Percentiles rank a stretch among this genome's conserved stretches.
phyloP scores from a whole-genome alignment of 352 stramenopile genomes.

The Globisporangium apiculatum region DNA sequence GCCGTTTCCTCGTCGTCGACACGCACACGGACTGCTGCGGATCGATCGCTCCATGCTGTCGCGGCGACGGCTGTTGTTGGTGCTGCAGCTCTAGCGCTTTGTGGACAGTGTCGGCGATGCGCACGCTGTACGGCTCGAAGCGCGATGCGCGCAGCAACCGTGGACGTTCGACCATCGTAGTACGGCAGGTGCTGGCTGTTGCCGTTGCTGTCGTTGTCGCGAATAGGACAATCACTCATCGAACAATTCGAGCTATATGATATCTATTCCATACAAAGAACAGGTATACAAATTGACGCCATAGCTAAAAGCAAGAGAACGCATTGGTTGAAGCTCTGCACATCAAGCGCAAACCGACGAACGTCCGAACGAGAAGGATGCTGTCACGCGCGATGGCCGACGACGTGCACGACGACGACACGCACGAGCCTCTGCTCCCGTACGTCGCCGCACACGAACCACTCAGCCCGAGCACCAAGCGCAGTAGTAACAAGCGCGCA shows the following conservation, averaged over 20 bases:
- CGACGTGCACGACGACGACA: constrained; percentile 5
- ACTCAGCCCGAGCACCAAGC: not conserved
- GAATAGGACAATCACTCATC: too few species aligned
- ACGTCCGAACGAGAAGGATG: constrained; percentile 1
- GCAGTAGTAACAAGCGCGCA: not conserved
- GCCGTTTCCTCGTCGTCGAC: constrained; percentile 1
- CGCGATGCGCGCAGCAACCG: not conserved
- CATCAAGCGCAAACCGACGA: not conserved
- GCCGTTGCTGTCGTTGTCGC: not conserved
- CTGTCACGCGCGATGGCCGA: constrained; percentile 13
- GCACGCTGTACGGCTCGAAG: constrained; percentile 2
- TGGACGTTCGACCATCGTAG: too few species aligned
- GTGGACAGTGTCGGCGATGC: constrained; percentile 4
- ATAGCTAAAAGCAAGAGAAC: too few species aligned
- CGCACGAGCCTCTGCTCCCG: constrained; percentile 13
- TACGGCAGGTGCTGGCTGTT: too few species aligned
- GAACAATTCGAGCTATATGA: too few species aligned
- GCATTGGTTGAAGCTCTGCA: too few species aligned
- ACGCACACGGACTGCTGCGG: not conserved
- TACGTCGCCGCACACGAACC: constrained; percentile 1
- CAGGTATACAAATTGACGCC: too few species aligned
- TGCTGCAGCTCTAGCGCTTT: constrained; percentile 5
- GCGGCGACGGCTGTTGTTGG: too few species aligned
- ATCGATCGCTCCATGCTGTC: not conserved
- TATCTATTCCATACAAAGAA: too few species aligned